Evolutionary conservation across 2,329 filamentous ascomycete species (phyloP), one percentile per base, ranked within the genome.

Genomic region (Drechslerella coelobrocha): DNA sequence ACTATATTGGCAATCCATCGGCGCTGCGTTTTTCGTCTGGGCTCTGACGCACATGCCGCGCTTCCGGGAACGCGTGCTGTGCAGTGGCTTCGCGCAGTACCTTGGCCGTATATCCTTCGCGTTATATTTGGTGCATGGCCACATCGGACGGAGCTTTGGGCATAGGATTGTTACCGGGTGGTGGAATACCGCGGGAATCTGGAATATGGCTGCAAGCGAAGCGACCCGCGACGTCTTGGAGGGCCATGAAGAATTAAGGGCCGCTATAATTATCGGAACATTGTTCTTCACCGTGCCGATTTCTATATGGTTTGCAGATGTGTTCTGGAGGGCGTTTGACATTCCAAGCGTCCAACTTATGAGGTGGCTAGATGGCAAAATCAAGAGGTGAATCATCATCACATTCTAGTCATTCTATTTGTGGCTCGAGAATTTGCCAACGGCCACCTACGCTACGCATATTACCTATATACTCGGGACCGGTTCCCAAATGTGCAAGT

Each of bases 331-430:
- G 27, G 52, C 31, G 2, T 45, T 59, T 23, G 61, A 65, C 29
- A 48, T 65, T 29, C 61, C 57, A 37, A 65, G 61, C 23, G 61
- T 65, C 9, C 41, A 45, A 27, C 57, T 65, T 53, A 12, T 65
- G 21, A 17, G 61, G 26, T 65, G 61, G 61, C n/a, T 65, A 26
- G 61, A 65, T 43, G 54, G 50, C 21, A 57, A 66, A 47, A 57
- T 66, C 14, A 51, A 39, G 9, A 52, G 54, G 23, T 57, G 34
- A 39, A 7, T 12, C 7, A 34, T 6, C 12, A n/a, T n/a, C 12
- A 14, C 3, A 4, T 39, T 39, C 12, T 14, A 14, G n/a, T n/a
- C n/a, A n/a, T n/a, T n/a, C n/a, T n/a, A n/a, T n/a, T n/a, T n/a
- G n/a, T n/a, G n/a, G n/a, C n/a, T n/a, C n/a, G n/a, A n/a, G 29